These are phyloP conservation scores for Thyridium curvatum DNA, from an alignment of 2,329 filamentous ascomycete genomes.

Conservation along the genomic window DNA sequence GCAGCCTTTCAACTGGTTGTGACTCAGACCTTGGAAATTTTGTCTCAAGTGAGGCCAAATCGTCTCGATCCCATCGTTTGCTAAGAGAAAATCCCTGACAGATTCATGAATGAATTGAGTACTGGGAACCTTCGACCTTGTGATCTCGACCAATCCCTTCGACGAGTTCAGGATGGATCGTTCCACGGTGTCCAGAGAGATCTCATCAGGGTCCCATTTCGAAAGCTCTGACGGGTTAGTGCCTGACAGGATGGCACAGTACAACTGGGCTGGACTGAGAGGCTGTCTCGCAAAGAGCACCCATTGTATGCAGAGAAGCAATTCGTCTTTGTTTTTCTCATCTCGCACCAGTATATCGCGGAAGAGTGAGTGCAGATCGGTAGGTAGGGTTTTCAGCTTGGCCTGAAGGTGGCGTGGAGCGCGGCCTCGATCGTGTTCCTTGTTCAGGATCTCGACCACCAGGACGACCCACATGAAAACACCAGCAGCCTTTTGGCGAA, in stretches of 20 bases:
- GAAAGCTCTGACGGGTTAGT: constrained; percentile 2
- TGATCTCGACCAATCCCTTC: constrained; percentile 42
- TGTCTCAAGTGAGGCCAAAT: constrained; percentile 24
- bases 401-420: constrained; percentile 14
- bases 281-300: constrained; percentile 42
- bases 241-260: constrained; percentile 28
- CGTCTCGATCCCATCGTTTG: constrained; percentile 19
- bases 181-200: constrained; percentile 14
- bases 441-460: constrained; percentile 30
- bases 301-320: constrained; percentile 44
- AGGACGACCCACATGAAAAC: constrained; percentile 39
- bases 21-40: constrained; percentile 24
- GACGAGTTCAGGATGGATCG: constrained; percentile 33
- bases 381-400: constrained; percentile 26
- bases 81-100: constrained; percentile 38
- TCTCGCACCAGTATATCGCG: constrained; percentile 43
- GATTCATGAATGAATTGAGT: constrained; percentile 51
- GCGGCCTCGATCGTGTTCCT: constrained; percentile 19
- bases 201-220: constrained; percentile 8
- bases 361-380: constrained; percentile 40
- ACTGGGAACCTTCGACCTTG: constrained; percentile 16
- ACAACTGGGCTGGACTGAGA: constrained; percentile 35
- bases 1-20: constrained; percentile 36
- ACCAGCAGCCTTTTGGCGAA: constrained; percentile 28
- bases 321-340: constrained; percentile 24